Evolutionary conservation across 2,329 filamentous ascomycete genomes (phyloP).

Genomic region (Claviceps spartinae): DNA sequence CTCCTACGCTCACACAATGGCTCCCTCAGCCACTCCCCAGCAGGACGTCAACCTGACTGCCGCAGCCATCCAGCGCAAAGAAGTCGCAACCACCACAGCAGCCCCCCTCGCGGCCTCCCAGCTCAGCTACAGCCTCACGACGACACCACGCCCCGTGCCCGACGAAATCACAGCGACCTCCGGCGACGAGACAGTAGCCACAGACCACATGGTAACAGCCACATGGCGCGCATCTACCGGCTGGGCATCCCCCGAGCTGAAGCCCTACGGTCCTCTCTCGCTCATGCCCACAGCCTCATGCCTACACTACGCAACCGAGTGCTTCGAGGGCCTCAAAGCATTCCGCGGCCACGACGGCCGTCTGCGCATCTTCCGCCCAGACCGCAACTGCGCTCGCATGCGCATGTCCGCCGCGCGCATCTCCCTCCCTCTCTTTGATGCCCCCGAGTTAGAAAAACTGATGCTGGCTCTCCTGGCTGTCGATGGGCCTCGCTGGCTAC

Average conservation of each 20-base stretch:
- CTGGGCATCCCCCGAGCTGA: constrained; percentile 61
- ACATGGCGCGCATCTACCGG: constrained; percentile 51
- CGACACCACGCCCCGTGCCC: constrained; percentile 38
- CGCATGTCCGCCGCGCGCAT: constrained; percentile 49
- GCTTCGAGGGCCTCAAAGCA: constrained; percentile 74
- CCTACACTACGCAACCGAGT: constrained; percentile 82
- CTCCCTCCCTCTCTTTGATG: constrained; percentile 60
- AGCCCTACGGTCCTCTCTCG: constrained; percentile 62
- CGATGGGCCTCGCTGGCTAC: constrained; percentile 70
- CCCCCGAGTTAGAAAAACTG: constrained; percentile 58
- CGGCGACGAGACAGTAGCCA: constrained; percentile 44
- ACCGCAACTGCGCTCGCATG: constrained; percentile 56
- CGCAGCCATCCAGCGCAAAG: constrained; percentile 37
- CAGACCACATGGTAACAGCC: constrained; percentile 79
- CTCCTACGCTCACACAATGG: constrained; percentile 21
- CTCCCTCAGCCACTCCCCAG: constrained; percentile 30
- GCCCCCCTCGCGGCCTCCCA: constrained; percentile 50
- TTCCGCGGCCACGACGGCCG: constrained; percentile 67
- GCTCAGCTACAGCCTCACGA: constrained; percentile 40
- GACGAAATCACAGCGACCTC: constrained; percentile 32
- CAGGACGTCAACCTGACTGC: constrained; percentile 39
- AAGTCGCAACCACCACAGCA: constrained; percentile 31
- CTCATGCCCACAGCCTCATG: constrained; percentile 71
- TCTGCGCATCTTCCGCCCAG: constrained; percentile 65
- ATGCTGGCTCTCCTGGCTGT: constrained; percentile 57